Conservation (phyloP, 2,329 filamentous ascomycete species). For the Colletotrichum cordylinicola region DNA sequence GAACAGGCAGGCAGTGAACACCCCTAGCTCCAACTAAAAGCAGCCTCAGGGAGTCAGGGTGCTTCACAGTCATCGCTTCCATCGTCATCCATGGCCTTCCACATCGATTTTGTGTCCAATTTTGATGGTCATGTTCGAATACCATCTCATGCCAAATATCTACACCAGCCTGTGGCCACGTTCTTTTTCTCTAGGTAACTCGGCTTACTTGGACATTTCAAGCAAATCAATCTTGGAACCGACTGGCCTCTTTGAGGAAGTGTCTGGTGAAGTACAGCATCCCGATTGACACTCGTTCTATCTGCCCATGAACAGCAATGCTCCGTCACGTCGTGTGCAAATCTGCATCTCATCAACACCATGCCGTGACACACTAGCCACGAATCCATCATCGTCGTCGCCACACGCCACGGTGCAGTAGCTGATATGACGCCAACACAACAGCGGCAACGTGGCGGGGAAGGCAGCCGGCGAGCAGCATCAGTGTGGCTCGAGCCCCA, state of each 20-base stretch:
- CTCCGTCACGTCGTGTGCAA: neutral
- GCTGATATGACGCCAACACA: neutral
- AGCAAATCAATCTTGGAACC: neutral
- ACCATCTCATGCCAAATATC: neutral
- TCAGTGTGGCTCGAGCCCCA: neutral
- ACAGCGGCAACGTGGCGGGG: neutral
- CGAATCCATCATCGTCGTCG: neutral
- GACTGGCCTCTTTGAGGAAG: neutral
- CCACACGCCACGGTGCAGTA: neutral
- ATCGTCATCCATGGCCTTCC: constrained; percentile 14
- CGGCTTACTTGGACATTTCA: neutral
- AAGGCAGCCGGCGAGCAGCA: neutral
- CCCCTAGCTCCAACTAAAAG: neutral
- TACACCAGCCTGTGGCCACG: neutral
- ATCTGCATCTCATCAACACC: neutral
- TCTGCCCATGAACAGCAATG: neutral
- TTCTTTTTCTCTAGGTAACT: neutral
- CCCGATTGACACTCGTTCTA: neutral
- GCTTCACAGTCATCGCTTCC: neutral
- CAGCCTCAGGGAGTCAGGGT: constrained; percentile 4
- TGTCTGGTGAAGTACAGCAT: neutral
- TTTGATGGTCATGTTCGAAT: neutral
- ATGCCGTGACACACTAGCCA: neutral
- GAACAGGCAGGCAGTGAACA: neutral
- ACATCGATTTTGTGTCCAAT: neutral